Conservation (phyloP, 768 basidiomycete species). For the Russula emetica region DNA sequence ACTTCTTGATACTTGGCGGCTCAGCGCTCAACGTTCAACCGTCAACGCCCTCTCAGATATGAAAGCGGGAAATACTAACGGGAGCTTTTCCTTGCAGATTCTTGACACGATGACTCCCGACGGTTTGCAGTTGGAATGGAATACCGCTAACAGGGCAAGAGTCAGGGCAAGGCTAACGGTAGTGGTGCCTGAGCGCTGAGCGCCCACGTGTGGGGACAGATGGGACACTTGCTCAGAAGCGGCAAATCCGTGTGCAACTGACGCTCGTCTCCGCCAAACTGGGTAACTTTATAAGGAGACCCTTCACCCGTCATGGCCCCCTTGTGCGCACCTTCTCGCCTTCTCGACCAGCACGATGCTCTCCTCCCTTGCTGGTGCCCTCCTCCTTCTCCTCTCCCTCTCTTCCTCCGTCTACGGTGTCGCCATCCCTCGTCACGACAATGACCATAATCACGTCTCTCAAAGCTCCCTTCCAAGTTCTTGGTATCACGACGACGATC, state of each 20-base stretch:
- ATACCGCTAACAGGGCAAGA: too few relatives aligned
- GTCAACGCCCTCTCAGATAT: neutral
- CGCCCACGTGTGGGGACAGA: too few relatives aligned
- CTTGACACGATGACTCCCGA: neutral
- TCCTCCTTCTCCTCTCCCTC: slow-evolving; percentile 8
- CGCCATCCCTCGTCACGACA: slow-evolving; percentile 11
- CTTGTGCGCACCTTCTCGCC: neutral
- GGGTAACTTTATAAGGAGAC: neutral
- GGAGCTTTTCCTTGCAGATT: neutral
- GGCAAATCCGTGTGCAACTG: too few relatives aligned
- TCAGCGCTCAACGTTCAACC: too few relatives aligned
- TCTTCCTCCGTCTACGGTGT: slow-evolving; percentile 7
- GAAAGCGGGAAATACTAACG: neutral
- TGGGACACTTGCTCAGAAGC: too few relatives aligned
- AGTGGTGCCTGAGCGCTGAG: too few relatives aligned
- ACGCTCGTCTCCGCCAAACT: too few relatives aligned
- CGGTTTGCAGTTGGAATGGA: too few relatives aligned
- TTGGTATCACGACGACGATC: slow-evolving; percentile 32
- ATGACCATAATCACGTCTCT: slow-evolving; percentile 4
- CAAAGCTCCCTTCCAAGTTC: slow-evolving; percentile 23
- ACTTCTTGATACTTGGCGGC: too few relatives aligned
- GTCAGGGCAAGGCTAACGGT: too few relatives aligned
- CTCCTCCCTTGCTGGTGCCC: neutral
- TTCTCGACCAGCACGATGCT: neutral
- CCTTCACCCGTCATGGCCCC: neutral